A percentile compares a stretch with the other conserved stretches of the same genome.
phyloP scores from a whole-genome alignment of 345 rosid species.

The rapeseed (Brassica napus) region DNA sequence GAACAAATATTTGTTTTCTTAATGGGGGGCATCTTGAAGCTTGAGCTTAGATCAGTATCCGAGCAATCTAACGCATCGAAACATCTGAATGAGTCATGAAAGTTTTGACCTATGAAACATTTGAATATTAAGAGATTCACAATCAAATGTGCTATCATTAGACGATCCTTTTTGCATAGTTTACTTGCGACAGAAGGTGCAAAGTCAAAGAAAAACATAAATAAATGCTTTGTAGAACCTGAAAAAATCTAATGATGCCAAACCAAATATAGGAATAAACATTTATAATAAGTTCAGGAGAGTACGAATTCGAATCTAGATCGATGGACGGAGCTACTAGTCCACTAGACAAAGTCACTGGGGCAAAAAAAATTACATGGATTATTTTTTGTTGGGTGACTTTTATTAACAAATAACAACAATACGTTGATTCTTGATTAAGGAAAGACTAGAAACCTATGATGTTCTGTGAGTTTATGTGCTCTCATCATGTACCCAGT shows the following conservation, averaged over 20 bases:
- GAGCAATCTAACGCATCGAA: not conserved
- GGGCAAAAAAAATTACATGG: not conserved
- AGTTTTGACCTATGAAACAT: not conserved
- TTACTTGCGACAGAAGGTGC: not conserved
- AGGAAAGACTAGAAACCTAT: not conserved
- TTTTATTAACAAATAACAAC: conserved; percentile 26
- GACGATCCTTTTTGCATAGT: not conserved
- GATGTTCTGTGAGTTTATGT: conserved; percentile 9
- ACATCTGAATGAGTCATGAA: not conserved
- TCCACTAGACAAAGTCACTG: not conserved
- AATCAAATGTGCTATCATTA: not conserved
- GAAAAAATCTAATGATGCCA: not conserved
- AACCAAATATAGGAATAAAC: not conserved
- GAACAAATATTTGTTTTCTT: not conserved
- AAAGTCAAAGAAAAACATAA: not conserved
- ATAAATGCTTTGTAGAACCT: not conserved
- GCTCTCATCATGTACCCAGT: conserved; percentile 3
- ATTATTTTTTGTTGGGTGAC: not conserved
- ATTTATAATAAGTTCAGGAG: not conserved
- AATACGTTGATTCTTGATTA: not conserved
- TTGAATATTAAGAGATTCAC: not conserved
- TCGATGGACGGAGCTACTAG: not conserved
- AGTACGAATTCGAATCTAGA: not conserved
- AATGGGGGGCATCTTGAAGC: no score
- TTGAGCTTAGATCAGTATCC: no score